Conservation (phyloP, 495 filamentous ascomycete genomes). For the Ramalina peruviana region DNA sequence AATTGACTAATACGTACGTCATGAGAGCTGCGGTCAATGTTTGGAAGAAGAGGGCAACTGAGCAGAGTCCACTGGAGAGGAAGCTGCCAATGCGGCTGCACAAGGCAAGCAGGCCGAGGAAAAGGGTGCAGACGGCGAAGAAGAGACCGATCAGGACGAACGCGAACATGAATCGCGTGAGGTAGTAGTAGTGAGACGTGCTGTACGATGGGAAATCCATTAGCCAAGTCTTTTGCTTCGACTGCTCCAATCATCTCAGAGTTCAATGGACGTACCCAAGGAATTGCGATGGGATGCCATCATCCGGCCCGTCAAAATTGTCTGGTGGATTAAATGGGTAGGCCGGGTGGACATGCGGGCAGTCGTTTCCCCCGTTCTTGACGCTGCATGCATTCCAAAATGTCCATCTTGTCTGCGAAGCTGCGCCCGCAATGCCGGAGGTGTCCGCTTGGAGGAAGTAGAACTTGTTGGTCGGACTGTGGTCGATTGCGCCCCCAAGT, state of each 20-base stretch:
- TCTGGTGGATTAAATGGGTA: constrained; percentile 51
- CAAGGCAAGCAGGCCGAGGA: constrained; percentile 46
- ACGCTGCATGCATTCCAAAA: constrained; percentile 65
- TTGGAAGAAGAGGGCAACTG: constrained; percentile 47
- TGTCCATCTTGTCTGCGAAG: constrained; percentile 63
- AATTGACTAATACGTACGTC: constrained; percentile 42
- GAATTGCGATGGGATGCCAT: constrained; percentile 40
- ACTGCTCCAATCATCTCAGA: not conserved
- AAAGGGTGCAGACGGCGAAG: constrained; percentile 45
- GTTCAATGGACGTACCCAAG: constrained; percentile 29
- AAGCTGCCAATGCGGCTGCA: constrained; percentile 47
- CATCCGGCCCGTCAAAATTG: constrained; percentile 44
- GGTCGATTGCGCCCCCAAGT: constrained; percentile 48
- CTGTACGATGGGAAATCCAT: not conserved
- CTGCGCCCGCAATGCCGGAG: constrained; percentile 50
- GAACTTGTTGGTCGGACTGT: constrained; percentile 52
- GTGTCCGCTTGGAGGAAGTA: constrained; percentile 76
- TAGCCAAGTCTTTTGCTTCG: not conserved
- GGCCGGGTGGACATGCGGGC: constrained; percentile 39
- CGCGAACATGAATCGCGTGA: constrained; percentile 57
- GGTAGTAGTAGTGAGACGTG: constrained; percentile 40
- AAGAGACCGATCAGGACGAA: constrained; percentile 57
- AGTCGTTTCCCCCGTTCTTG: constrained; percentile 40
- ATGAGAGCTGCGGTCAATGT: constrained; percentile 48
- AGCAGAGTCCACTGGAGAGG: constrained; percentile 39